A percentile compares a stretch with the other conserved stretches of the same genome.
Evolutionary conservation across 805 yeast genomes (phyloP).

Genomic region (Pichia manshurica): DNA sequence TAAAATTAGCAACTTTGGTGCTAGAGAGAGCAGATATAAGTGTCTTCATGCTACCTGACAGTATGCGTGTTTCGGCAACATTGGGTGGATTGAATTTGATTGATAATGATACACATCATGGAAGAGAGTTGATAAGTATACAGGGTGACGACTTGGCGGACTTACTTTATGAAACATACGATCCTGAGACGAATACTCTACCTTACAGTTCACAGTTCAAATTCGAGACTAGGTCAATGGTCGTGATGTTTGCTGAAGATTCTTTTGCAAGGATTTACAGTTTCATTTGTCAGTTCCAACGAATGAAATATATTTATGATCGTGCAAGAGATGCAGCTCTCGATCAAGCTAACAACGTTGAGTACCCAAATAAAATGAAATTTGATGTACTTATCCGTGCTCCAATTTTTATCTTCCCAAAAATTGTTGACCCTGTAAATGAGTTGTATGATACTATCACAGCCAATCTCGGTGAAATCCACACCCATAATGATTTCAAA

Average conservation of each 20-base stretch:
- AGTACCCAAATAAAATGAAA: slow-evolving; percentile 54
- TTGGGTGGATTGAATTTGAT: slow-evolving; percentile 74
- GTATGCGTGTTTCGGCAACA: slow-evolving; percentile 62
- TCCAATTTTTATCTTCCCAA: slow-evolving; percentile 80
- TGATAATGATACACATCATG: slow-evolving; percentile 66
- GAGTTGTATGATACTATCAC: slow-evolving; percentile 55
- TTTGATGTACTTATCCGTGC: slow-evolving; percentile 70
- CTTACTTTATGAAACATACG: slow-evolving; percentile 77
- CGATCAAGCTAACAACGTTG: slow-evolving; percentile 61
- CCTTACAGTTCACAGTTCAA: slow-evolving; percentile 52
- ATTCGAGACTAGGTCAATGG: slow-evolving; percentile 70
- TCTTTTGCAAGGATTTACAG: slow-evolving; percentile 63
- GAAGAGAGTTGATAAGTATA: slow-evolving; percentile 56
- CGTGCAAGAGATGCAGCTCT: slow-evolving; percentile 83
- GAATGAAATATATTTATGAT: slow-evolving; percentile 87
- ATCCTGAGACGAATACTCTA: slow-evolving; percentile 42
- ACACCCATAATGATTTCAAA: slow-evolving; percentile 54
- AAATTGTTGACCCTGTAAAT: slow-evolving; percentile 36
- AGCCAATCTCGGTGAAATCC: slow-evolving; percentile 77
- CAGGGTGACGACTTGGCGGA: slow-evolving; percentile 78
- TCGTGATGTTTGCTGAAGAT: slow-evolving; percentile 73
- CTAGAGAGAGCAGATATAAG: slow-evolving; percentile 67
- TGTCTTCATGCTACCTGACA: slow-evolving; percentile 66
- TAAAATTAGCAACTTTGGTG: slow-evolving; percentile 71
- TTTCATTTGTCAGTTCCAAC: slow-evolving; percentile 67